Base-by-base conservation (phyloP, 768 basidiomycete genomes). In the Daedaleopsis nitida region DNA sequence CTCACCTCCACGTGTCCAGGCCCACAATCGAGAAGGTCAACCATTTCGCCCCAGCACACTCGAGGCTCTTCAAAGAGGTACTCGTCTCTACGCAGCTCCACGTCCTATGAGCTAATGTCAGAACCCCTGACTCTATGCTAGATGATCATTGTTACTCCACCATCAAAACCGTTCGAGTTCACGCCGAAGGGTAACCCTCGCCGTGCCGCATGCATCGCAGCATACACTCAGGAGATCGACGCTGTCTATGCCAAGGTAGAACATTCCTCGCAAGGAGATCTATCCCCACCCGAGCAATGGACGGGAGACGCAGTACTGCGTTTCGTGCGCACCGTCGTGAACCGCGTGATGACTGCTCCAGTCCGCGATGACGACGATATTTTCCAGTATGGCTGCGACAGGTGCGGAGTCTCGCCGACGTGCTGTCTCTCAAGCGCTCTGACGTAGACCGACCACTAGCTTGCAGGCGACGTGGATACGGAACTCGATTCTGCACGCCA, bases 151-250 rank as follows among this genome's bases (percentile, higher is more conserved):
- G 67, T 83, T 16, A 73, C 81, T 0, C 69, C 73, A 3, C 65
- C 76, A 24, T 72, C 69, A 0, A 80, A 80, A 57, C 82, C 80
- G 1, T 70, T 84, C 44, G 70, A 76, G n/a, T 77, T 77, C 21
- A 70, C 80, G 1, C 76, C 71, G 0, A 85, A 84, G 63, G 81
- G 81, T 2, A 80, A 82, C 0, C 74, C 81, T 4, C 71, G 72
- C 44, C 76, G 78, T 51, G 79, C 78, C 57, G 75, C 73, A 5
- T 73, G 78, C 1, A 54, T 82, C 39, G 66, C 56, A 4, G 12
- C 70, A 17, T 85, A 85, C 63, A 70, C 69, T 13, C 55, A 73
- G 1, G 83, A 85, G 57, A 83, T 86, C 21, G 74, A 83, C 32
- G 71, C 66, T 17, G 51, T 84, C 76, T 85, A 69, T 16, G 57